These are phyloP conservation scores for Melampsora americana DNA, from an alignment of 1,284 basidiomycete genomes.

Conservation along the genomic window DNA sequence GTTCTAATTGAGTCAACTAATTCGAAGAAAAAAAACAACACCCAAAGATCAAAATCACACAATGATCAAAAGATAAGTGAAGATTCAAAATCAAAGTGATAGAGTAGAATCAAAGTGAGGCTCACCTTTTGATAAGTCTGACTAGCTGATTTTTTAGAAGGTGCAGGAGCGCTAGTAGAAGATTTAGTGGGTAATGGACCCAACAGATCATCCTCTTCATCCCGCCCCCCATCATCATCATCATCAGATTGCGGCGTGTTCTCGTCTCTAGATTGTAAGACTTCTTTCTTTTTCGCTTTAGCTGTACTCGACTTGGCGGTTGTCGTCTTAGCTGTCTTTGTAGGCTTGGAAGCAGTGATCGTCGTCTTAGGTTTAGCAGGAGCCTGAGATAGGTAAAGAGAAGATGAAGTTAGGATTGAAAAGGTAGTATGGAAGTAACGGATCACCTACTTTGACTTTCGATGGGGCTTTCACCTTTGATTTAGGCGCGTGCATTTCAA, in stretches of 20 bases:
- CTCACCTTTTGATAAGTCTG: constrained; percentile 50
- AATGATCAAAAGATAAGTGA: not conserved
- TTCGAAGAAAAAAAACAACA: not conserved
- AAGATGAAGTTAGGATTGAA: not conserved
- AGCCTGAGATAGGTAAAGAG: not conserved
- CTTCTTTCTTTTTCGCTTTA: not conserved
- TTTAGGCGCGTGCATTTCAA: not conserved
- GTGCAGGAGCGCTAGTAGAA: not conserved
- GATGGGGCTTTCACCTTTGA: constrained; percentile 17
- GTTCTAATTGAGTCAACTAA: constrained; percentile 91
- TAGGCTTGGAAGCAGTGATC: constrained; percentile 1
- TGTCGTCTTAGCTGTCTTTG: constrained; percentile 14
- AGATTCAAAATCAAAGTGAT: not conserved
- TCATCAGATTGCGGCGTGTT: not conserved
- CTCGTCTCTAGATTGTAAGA: constrained; percentile 4
- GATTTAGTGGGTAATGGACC: constrained; percentile 1
- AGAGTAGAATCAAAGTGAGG: not conserved
- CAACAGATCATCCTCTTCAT: not conserved
- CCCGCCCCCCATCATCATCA: not conserved
- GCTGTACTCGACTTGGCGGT: not conserved
- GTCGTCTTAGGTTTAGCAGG: not conserved
- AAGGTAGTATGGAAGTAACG: no score
- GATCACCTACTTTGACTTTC: constrained; percentile 8
- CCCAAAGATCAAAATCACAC: no score
- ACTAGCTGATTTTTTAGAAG: constrained; percentile 49